These are phyloP conservation scores for Trichoderma parareesei DNA, from an alignment of 495 filamentous ascomycete species.

Conservation along the genomic window DNA sequence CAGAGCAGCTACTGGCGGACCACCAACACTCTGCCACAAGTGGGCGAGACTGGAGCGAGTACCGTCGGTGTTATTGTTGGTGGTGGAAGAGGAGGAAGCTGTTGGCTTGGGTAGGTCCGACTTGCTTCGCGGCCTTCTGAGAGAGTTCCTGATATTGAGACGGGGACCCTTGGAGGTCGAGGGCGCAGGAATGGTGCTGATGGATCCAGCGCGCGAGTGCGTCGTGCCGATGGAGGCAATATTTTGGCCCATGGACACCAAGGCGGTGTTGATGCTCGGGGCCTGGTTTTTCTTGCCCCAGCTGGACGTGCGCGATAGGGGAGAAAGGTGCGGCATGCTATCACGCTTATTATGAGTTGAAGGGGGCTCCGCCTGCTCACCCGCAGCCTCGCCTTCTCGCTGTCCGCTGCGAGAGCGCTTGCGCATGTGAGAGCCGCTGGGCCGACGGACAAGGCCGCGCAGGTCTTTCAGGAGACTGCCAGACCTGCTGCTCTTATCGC, in stretches of 20 bases:
- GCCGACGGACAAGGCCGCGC: conserved; percentile 49
- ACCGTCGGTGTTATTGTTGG: conserved; percentile 10
- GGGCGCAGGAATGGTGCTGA: conserved; percentile 42
- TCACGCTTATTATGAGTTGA: conserved; percentile 28
- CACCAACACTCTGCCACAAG: conserved; percentile 48
- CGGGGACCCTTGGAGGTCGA: conserved; percentile 45
- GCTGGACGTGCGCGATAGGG: conserved; percentile 46
- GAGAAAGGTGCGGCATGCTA: conserved; percentile 46
- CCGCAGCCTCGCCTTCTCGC: neutral
- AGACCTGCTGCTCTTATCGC: conserved; percentile 32
- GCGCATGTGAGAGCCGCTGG: conserved; percentile 25
- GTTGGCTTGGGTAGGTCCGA: conserved; percentile 58
- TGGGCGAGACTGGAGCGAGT: conserved; percentile 29
- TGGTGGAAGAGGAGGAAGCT: neutral
- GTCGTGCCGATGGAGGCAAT: conserved; percentile 53
- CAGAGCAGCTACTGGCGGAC: conserved; percentile 49
- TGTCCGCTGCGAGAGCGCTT: conserved; percentile 3
- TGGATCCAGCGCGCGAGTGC: conserved; percentile 48
- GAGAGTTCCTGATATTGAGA: conserved; percentile 41
- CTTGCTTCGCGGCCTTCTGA: conserved; percentile 60
- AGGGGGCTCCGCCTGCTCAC: neutral
- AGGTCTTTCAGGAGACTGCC: conserved; percentile 36
- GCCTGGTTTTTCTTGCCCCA: conserved; percentile 50
- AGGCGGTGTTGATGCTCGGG: conserved; percentile 55
- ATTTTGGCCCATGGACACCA: conserved; percentile 54